phyloP scores from a whole-genome alignment of 768 basidiomycete genomes.

The Favolaschia claudopus region DNA sequence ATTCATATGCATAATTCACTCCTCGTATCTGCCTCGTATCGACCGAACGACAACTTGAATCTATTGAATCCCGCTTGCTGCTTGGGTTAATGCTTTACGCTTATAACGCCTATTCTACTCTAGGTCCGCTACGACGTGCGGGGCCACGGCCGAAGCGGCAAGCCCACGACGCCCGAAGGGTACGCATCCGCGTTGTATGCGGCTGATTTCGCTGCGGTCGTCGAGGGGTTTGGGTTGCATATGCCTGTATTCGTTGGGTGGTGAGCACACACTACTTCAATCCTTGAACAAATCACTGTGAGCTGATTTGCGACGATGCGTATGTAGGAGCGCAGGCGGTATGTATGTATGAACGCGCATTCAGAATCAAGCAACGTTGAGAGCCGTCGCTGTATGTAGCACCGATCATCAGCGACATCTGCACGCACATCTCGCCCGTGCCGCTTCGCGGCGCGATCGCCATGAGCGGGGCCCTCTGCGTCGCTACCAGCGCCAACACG shows the following conservation, averaged over 20 bases:
- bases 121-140: constrained; percentile 28
- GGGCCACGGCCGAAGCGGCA: constrained; percentile 26
- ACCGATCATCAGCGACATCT: constrained; percentile 15
- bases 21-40: background rate
- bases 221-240: constrained; percentile 8
- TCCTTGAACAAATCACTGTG: no score
- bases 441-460: constrained; percentile 19
- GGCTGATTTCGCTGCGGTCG: constrained; percentile 25
- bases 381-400: background rate
- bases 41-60: no score
- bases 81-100: background rate
- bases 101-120: no score
- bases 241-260: constrained; percentile 26
- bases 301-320: background rate
- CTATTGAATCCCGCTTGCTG: no score
- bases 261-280: background rate
- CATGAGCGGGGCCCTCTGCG: constrained; percentile 16
- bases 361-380: background rate
- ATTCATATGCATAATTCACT: background rate
- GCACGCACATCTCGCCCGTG: constrained; percentile 20
- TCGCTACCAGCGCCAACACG: background rate
- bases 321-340: constrained; percentile 21
- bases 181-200: constrained; percentile 23
- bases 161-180: constrained; percentile 4
- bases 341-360: background rate